These are phyloP conservation scores for Powellomyces hirtus DNA, from an alignment of 192 early-diverging fungal species.

Conservation along the genomic window DNA sequence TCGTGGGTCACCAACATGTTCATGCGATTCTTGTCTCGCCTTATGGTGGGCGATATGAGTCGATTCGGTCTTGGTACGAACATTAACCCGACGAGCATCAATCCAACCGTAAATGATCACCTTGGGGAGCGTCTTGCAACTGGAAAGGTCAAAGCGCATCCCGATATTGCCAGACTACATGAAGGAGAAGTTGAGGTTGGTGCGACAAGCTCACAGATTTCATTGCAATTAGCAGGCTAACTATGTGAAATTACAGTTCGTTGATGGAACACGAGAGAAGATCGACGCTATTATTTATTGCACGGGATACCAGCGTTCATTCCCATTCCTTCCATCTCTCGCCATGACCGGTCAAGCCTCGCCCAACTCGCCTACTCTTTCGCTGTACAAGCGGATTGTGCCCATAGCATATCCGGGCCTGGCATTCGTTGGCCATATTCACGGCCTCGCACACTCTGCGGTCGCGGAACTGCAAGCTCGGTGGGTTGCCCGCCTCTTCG, in stretches of 20 bases:
- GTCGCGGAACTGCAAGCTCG: slow-evolving; percentile 56
- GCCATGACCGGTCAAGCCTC: slow-evolving; percentile 38
- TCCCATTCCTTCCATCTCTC: slow-evolving; percentile 45
- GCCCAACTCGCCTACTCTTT: slow-evolving; percentile 35
- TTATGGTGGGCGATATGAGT: slow-evolving; percentile 4
- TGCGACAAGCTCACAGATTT: background rate
- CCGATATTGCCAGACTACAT: background rate
- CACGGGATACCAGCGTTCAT: slow-evolving; percentile 56
- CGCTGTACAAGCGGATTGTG: slow-evolving; percentile 58
- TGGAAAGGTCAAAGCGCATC: background rate
- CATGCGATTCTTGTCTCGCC: slow-evolving; percentile 2
- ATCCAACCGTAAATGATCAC: slow-evolving; percentile 13
- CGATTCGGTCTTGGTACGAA: background rate
- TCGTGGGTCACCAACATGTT: slow-evolving; percentile 3
- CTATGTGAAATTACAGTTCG: too few species aligned
- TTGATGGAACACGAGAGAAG: slow-evolving; percentile 50
- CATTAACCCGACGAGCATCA: background rate
- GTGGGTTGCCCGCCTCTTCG: slow-evolving; percentile 43
- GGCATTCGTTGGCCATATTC: slow-evolving; percentile 58
- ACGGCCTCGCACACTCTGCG: slow-evolving; percentile 47
- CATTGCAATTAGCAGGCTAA: too few species aligned
- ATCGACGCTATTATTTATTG: slow-evolving; percentile 60
- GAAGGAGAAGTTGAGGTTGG: slow-evolving; percentile 2
- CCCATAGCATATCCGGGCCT: slow-evolving; percentile 49
- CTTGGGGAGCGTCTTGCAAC: background rate